Percentiles rank a stretch among this genome's conserved stretches.
Conservation (phyloP, 306 rosid species). For the Rubus parviflorus region DNA sequence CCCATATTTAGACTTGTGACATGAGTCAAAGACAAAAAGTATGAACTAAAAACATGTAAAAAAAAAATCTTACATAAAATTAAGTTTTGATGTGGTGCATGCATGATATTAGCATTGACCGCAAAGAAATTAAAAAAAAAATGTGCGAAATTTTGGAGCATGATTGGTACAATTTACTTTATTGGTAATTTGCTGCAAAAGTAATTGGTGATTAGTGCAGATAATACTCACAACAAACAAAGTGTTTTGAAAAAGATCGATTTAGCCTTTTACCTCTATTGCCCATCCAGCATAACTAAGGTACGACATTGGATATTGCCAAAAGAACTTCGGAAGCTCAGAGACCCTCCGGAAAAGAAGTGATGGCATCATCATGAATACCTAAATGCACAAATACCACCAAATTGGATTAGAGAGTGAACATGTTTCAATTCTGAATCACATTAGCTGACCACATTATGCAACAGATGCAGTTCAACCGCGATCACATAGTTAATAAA, state of each 20-base stretch:
- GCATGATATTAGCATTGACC: no score
- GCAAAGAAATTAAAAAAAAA: no score
- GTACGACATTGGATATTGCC: constrained; percentile 64
- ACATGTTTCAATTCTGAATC: not conserved
- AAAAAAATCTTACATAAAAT: no score
- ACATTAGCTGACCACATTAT: not conserved
- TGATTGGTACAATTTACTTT: no score
- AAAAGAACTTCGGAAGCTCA: constrained; percentile 49
- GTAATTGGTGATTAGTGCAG: not conserved
- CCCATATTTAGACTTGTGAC: no score
- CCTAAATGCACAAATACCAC: constrained; percentile 15
- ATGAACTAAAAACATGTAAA: no score
- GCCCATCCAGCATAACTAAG: constrained; percentile 52
- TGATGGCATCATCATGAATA: constrained; percentile 55
- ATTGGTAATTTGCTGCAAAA: not conserved
- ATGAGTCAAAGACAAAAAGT: no score
- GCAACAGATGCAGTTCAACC: not conserved
- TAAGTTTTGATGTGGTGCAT: no score
- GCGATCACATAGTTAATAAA: not conserved
- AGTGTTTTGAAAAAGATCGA: not conserved
- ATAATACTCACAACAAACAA: not conserved
- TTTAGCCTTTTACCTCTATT: constrained; percentile 31
- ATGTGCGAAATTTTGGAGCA: no score
- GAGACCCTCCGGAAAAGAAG: constrained; percentile 30
- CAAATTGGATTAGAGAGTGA: not conserved